Base-by-base conservation (phyloP, 108 stramenopile genomes). In the Skeletonema marinoi region DNA sequence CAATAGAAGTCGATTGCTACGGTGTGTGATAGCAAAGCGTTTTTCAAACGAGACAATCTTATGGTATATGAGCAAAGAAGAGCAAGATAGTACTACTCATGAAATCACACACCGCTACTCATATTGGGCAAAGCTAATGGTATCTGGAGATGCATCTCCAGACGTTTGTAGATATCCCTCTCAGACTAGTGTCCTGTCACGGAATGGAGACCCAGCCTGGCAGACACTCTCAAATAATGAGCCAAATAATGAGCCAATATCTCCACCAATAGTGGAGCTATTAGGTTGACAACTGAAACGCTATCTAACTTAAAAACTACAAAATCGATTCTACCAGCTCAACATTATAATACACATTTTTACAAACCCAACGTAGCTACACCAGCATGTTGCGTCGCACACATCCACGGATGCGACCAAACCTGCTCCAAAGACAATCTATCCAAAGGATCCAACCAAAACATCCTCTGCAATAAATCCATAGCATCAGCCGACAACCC, bases 11-110 rank as follows among this genome's bases (percentile, higher is more conserved):
- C 73, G 83, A 42, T 65, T 82, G 41, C 68, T 94, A 14, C 86
- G 88, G 35, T 94, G 93, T 71, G 74, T 90, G 33, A 89, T 94
- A 71, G 77, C 90, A 4, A 90, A 89, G 67, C 66, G 88, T 38
- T 94, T 90, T 78, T 92, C 93, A 3, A 84, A 87, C 67, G 83
- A 88, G 86, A 88, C 88, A 30, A 72, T 92, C 50, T 66, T 92
- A 9, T 94, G 93, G 93, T 94, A 94, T 69, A 85, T 92, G 86
- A 87, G 88, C 78, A 94, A 94, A 69, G 93, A 94, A 77, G 82
- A 92, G 0, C 68, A 80, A 66, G 67, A 78, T 30, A 75, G 73
- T 8, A 64, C 75, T 8, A 71, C 62, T 48, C 65, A 68, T 42
- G 83, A 82, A 58, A 77, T 91, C 25, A 73, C 59, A 16, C 85